Evolutionary conservation across 495 filamentous ascomycete genomes (phyloP), one percentile per base, ranked within the genome.

Genomic region (Extremus antarcticus): DNA sequence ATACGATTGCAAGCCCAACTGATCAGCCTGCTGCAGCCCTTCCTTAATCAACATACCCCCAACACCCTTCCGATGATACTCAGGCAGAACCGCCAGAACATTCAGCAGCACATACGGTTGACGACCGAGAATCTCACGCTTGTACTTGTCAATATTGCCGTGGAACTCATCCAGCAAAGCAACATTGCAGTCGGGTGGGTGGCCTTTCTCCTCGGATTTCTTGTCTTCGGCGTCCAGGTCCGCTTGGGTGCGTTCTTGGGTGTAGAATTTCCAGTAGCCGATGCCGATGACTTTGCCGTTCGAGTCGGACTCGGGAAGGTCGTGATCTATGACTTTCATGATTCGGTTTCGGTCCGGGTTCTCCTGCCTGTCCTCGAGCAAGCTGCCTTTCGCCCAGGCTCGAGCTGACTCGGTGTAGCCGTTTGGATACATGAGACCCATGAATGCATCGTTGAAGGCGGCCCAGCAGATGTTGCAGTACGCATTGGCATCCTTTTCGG

Each of bases 21-120:
- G 39, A 25, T 66, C 58, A 7, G 63, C 63, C 25, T 53, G 13
- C 53, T 60, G 54, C 3, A 55, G 51, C 7, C 63, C 63, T 57
- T 57, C 57, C 15, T 49, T 19, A 40, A 65, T 24, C 8, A 47
- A 45, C 56, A 60, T 54, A 10, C 49, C 48, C 1, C 56, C 63
- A 4, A 56, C 60, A 17, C 63, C 63, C 25, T 51, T 29, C 9
- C 63, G 56, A 41, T 63, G 57, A 25, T 65, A 54, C 7, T 43
- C 23, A 10, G 59, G 60, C n/a, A 35, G 40, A 20, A 56, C 57
- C 17, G 49, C 50, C 10, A 65, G 51, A 19, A 57, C 56, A 38
- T 55, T 41, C 32, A 62, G 53, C 4, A 35, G 25, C 2, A 60
- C 32, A 25, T 57, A 46, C 25, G 56, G 45, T 29, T 51, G 41